Conservation (phyloP, 2,329 filamentous ascomycete species). For the Colletotrichum acutatum region DNA sequence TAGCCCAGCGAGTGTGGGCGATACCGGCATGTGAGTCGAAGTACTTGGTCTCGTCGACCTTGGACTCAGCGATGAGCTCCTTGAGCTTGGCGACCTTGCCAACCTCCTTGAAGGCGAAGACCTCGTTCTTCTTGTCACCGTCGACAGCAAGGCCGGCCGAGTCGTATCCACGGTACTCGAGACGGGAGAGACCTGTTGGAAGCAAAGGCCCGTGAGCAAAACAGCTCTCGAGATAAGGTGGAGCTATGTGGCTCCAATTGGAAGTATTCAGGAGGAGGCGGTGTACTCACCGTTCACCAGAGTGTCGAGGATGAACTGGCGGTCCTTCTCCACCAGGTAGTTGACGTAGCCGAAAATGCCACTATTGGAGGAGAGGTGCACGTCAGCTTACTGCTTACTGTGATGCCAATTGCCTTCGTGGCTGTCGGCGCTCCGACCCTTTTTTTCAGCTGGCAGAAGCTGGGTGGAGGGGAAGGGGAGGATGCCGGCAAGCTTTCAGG, state of each 20-base stretch:
- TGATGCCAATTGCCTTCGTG: conserved; percentile 11
- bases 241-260: conserved; percentile 23
- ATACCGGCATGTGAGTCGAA: conserved; percentile 99
- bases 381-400: conserved; percentile 38
- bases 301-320: conserved; percentile 94
- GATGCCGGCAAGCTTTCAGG: conserved; percentile 24
- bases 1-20: conserved; percentile 99
- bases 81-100: conserved; percentile 98
- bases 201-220: conserved; percentile 43
- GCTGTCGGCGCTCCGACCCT: background rate
- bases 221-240: conserved; percentile 8
- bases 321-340: conserved; percentile 98
- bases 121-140: conserved; percentile 98
- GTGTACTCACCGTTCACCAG: conserved; percentile 86
- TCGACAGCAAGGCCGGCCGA: conserved; percentile 96
- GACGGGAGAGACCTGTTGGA: conserved; percentile 83
- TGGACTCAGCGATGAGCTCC: conserved; percentile 86
- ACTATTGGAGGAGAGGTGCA: conserved; percentile 57
- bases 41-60: conserved; percentile 88
- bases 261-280: conserved; percentile 31
- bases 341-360: conserved; percentile 99
- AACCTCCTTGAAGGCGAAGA: conserved; percentile 98
- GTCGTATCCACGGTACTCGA: conserved; percentile 99
- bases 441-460: conserved; percentile 13
- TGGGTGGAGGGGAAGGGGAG: conserved; percentile 2